Conservation (phyloP, 805 yeast species). For the Saccharomycopsis oosterbeekiorum region DNA sequence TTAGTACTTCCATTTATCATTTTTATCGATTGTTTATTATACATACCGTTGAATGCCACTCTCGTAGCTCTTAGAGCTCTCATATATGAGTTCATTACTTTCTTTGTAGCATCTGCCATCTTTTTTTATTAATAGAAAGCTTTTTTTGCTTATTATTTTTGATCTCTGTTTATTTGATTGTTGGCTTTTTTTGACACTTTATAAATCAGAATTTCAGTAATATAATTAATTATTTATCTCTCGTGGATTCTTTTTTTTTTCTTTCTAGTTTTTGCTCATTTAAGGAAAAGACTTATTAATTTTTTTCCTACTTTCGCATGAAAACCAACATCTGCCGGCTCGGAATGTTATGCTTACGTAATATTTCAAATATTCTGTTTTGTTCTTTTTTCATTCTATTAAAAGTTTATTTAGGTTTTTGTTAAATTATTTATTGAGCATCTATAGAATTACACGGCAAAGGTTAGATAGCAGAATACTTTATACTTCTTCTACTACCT, state of each 20-base stretch:
- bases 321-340: not conserved
- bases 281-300: too few species aligned
- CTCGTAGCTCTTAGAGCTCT: slow-evolving; percentile 42
- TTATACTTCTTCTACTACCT: slow-evolving; percentile 43
- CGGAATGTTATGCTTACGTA: not conserved
- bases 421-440: too few species aligned
- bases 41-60: slow-evolving; percentile 25
- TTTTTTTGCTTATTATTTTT: too few species aligned
- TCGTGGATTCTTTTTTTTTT: too few species aligned
- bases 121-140: not conserved
- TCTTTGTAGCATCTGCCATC: slow-evolving; percentile 18
- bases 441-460: not conserved
- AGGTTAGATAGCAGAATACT: not conserved
- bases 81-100: slow-evolving; percentile 48
- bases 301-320: not conserved
- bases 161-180: too few species aligned
- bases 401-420: too few species aligned
- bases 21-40: not conserved
- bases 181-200: not conserved
- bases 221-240: too few species aligned
- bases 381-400: too few species aligned
- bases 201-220: not conserved
- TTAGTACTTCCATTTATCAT: not conserved
- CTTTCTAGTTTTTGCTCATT: too few species aligned
- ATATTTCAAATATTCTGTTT: too few species aligned